Percentiles rank a stretch among this genome's conserved stretches.
These are phyloP conservation scores for Malus asiatica DNA, from an alignment of 306 rosid genomes.

Conservation along the genomic window DNA sequence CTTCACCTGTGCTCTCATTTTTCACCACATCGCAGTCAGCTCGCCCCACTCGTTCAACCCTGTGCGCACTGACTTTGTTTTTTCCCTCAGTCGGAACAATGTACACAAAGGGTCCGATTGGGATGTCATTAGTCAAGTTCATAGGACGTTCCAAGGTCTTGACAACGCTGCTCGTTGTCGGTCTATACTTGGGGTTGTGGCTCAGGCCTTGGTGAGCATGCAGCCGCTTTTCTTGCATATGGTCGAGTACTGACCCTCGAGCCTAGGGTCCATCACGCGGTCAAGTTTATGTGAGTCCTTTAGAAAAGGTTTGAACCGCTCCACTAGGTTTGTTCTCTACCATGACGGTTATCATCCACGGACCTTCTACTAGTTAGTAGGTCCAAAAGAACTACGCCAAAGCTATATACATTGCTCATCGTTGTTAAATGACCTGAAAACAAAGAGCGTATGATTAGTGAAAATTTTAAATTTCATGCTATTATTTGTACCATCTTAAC, in stretches of 20 bases:
- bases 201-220: conserved; percentile 65
- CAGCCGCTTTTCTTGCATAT: conserved; percentile 60
- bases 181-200: conserved; percentile 59
- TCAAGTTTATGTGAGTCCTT: conserved; percentile 58
- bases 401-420: conserved; percentile 81
- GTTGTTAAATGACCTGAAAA: conserved; percentile 70
- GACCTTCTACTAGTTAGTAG: conserved; percentile 65
- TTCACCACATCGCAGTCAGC: conserved; percentile 2
- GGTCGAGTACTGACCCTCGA: conserved; percentile 65
- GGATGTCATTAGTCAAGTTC: conserved; percentile 43
- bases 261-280: conserved; percentile 67
- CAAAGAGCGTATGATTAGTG: neutral
- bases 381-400: conserved; percentile 84
- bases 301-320: conserved; percentile 72
- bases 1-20: conserved; percentile 13
- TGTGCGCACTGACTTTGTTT: neutral
- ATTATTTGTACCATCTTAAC: no score
- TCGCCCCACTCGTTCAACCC: conserved; percentile 3
- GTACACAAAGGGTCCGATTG: conserved; percentile 72
- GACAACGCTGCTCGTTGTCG: conserved; percentile 72
- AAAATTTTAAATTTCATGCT: neutral
- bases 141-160: conserved; percentile 53
- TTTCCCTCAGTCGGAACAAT: conserved; percentile 43
- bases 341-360: conserved; percentile 54
- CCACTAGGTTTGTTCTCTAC: conserved; percentile 73